Evolutionary conservation across 2,329 filamentous ascomycete genomes (phyloP).

Genomic region (Atkinsonella hypoxylon): DNA sequence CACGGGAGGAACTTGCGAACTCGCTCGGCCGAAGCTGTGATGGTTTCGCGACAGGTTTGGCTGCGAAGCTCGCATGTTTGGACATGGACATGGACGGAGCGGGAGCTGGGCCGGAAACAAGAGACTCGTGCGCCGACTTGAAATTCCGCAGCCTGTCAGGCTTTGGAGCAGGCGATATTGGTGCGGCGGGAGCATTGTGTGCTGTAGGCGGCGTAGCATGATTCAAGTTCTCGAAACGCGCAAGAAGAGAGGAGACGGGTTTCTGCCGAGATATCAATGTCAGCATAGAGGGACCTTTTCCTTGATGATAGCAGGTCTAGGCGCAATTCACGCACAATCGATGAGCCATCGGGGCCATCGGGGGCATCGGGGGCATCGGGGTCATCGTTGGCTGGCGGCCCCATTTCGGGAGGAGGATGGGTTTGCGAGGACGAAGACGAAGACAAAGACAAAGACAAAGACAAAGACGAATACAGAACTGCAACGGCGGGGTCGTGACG

Average conservation of each 20-base stretch:
- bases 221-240: constrained; percentile 66
- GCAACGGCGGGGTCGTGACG: not conserved
- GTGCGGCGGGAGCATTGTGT: constrained; percentile 16
- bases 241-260: constrained; percentile 70
- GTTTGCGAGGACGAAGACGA: constrained; percentile 11
- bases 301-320: not conserved
- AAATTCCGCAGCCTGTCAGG: constrained; percentile 30
- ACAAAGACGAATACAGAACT: no score
- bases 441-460: no score
- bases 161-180: constrained; percentile 29
- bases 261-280: constrained; percentile 35
- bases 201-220: constrained; percentile 11
- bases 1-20: constrained; percentile 10
- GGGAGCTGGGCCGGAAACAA: constrained; percentile 2
- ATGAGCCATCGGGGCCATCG: constrained; percentile 58
- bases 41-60: constrained; percentile 14
- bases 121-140: constrained; percentile 24
- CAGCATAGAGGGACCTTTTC: not conserved
- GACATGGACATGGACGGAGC: not conserved
- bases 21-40: constrained; percentile 13
- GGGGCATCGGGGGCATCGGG: constrained; percentile 48
- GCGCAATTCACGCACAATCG: constrained; percentile 45
- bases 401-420: constrained; percentile 18
- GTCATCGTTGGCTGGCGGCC: constrained; percentile 33
- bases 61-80: constrained; percentile 4